A percentile compares a stretch with the other conserved stretches of the same genome.
Evolutionary conservation across 441 rosid genomes (phyloP).

Genomic region (Viola pubescens): DNA sequence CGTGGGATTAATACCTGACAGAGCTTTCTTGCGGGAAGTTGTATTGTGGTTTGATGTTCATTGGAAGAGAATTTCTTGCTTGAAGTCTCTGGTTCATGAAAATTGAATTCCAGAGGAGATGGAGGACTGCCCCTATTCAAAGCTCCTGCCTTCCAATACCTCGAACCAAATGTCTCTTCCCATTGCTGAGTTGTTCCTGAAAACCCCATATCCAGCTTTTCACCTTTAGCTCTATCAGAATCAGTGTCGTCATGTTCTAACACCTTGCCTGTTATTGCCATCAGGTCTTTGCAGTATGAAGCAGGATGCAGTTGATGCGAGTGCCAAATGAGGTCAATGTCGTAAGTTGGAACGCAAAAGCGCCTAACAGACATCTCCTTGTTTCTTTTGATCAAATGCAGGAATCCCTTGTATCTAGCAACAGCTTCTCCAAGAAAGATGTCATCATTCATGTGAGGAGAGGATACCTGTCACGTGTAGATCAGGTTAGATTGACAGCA

Average conservation of each 20-base stretch:
- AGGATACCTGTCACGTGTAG: conserved; percentile 36
- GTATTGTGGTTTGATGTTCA: conserved; percentile 16
- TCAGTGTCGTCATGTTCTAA: conserved; percentile 81
- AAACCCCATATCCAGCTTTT: conserved; percentile 59
- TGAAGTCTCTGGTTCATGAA: conserved; percentile 18
- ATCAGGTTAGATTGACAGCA: not conserved
- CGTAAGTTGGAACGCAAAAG: conserved; percentile 78
- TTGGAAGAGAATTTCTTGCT: conserved; percentile 21
- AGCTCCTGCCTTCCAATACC: conserved; percentile 78
- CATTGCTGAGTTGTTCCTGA: conserved; percentile 53
- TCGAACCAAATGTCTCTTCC: conserved; percentile 57
- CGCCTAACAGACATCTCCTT: conserved; percentile 35
- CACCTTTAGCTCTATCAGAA: conserved; percentile 55
- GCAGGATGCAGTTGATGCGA: conserved; percentile 59
- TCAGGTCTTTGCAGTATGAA: conserved; percentile 48
- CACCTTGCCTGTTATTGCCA: conserved; percentile 39
- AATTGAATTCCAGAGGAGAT: conserved; percentile 29
- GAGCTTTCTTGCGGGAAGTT: conserved; percentile 27
- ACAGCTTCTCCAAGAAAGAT: conserved; percentile 59
- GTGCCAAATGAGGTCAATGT: conserved; percentile 82
- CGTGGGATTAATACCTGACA: conserved; percentile 33
- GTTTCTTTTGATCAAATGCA: conserved; percentile 59
- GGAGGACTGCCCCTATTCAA: conserved; percentile 57
- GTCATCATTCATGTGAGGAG: conserved; percentile 36
- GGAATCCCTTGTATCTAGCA: conserved; percentile 69